phyloP scores from a whole-genome alignment of 177 flowering plant species.

The Vitis hybrid region DNA sequence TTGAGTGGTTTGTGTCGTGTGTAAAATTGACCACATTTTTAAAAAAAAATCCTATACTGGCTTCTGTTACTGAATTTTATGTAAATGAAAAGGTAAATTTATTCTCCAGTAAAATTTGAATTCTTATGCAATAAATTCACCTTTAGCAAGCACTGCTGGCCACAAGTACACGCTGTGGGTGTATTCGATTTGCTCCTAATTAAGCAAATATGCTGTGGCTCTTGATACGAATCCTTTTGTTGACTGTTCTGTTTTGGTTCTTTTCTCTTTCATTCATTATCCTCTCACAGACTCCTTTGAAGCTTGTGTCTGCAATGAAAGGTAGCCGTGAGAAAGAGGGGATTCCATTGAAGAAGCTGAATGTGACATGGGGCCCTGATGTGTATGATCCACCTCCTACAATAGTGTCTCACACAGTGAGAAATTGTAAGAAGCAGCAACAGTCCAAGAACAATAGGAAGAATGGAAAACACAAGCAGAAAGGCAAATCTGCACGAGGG shows the following conservation, averaged over 20 bases:
- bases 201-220: neutral
- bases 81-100: too few relatives aligned
- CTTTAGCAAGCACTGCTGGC: too few relatives aligned
- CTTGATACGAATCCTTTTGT: too few relatives aligned
- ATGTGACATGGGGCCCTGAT: slow-evolving; percentile 78
- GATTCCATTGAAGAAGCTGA: slow-evolving; percentile 29
- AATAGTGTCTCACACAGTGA: slow-evolving; percentile 47
- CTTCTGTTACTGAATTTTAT: too few relatives aligned
- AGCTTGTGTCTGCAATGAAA: slow-evolving; percentile 73
- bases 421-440: slow-evolving; percentile 35
- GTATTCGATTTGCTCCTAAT: neutral
- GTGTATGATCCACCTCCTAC: slow-evolving; percentile 81
- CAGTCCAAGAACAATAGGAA: slow-evolving; percentile 38
- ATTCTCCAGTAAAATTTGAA: too few relatives aligned
- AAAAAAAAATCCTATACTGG: too few relatives aligned
- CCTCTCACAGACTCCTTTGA: slow-evolving; percentile 36
- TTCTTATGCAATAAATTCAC: too few relatives aligned
- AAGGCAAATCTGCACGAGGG: slow-evolving; percentile 41
- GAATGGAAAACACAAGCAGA: slow-evolving; percentile 57
- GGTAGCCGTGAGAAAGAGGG: slow-evolving; percentile 72
- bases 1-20: too few relatives aligned
- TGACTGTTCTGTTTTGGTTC: neutral
- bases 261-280: neutral
- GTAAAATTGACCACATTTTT: too few relatives aligned
- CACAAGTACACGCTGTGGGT: too few relatives aligned